These are phyloP conservation scores for Vaucheria bursata DNA, from an alignment of 352 stramenopile species.

Conservation along the genomic window DNA sequence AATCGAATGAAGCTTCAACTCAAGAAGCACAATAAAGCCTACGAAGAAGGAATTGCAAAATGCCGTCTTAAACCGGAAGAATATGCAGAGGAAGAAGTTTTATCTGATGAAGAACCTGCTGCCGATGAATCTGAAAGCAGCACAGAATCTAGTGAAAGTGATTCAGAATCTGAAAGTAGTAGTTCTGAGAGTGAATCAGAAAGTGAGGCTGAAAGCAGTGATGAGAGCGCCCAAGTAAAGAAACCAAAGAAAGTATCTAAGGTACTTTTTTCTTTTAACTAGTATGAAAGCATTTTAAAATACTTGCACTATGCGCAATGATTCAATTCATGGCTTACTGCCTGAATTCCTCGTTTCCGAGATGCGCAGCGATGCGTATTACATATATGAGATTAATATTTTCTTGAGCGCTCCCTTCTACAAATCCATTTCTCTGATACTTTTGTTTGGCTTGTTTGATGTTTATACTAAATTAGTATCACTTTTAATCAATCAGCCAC, in stretches of 20 bases:
- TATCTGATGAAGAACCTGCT: slow-evolving; percentile 53
- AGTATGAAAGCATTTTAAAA: neutral
- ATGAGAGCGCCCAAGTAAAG: slow-evolving; percentile 47
- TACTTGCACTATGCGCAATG: neutral
- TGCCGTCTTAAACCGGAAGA: slow-evolving; percentile 42
- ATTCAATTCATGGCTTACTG: slow-evolving; percentile 1
- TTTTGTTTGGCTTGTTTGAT: slow-evolving; percentile 15
- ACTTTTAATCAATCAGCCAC: slow-evolving; percentile 29
- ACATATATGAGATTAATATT: slow-evolving; percentile 46
- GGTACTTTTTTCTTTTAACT: slow-evolving; percentile 11
- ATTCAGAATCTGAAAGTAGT: neutral
- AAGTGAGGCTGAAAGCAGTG: slow-evolving; percentile 28
- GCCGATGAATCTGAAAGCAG: slow-evolving; percentile 6
- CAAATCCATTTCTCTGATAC: neutral
- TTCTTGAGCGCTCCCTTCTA: slow-evolving; percentile 19
- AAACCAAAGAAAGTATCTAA: slow-evolving; percentile 54
- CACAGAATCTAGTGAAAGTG: neutral
- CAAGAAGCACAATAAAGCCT: slow-evolving; percentile 85
- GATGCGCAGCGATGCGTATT: slow-evolving; percentile 29
- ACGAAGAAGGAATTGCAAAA: slow-evolving; percentile 45
- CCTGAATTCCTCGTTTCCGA: slow-evolving; percentile 53
- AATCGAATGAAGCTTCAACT: slow-evolving; percentile 95
- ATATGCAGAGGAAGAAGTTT: slow-evolving; percentile 30
- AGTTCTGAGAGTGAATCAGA: slow-evolving; percentile 6
- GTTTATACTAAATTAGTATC: slow-evolving; percentile 17